Evolutionary conservation across 208 protist genomes (phyloP), one percentile per base, ranked within the genome.

Genomic region (Leishmania arabica): DNA sequence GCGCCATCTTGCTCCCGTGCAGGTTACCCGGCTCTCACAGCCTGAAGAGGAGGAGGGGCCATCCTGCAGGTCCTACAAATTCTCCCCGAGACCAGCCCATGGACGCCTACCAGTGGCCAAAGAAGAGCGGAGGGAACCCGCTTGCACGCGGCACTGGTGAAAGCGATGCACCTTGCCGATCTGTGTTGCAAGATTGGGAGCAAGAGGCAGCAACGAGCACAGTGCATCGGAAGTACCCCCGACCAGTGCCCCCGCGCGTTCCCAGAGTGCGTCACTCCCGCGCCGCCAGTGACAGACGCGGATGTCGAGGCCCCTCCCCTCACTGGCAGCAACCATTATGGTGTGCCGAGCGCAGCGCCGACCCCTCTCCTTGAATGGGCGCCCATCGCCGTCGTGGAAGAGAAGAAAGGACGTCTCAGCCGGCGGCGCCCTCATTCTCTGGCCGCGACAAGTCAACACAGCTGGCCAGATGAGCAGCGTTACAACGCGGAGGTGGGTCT

Each of bases 371-470:
- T 31, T 21, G 60, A n/a, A 6, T 66, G 4, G n/a, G 11, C 13
- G 2, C 76, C 81, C 75, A 81, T 68, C 5, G 37, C 37, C 37
- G 76, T 84, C 1, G 84, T 84, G 9, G 60, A 81, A 49, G 79
- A 87, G 49, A 87, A 76, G 51, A 42, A 79, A 27, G 56, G 69
- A 2, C 24, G 5, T 17, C n/a, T 62, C 19, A 60, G 79, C 3
- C 65, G 75, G 7, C 68, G 79, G 3, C 45, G 62, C 84, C 49
- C 9, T 79, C 49, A 53, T 54, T 54, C 51, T 87, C 7, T 87
- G 84, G 79, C 84, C 64, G 21, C 74, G 79, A 21, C n/a, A 45
- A 62, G 31, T 84, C 17, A 81, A 75, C 58, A n/a, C 58, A n/a
- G 71, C 9, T 84, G 79, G 73, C 51, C 83, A n/a, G 27, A 66